phyloP scores from a whole-genome alignment of 2,329 filamentous ascomycete species.

The Penicillium sp. region DNA sequence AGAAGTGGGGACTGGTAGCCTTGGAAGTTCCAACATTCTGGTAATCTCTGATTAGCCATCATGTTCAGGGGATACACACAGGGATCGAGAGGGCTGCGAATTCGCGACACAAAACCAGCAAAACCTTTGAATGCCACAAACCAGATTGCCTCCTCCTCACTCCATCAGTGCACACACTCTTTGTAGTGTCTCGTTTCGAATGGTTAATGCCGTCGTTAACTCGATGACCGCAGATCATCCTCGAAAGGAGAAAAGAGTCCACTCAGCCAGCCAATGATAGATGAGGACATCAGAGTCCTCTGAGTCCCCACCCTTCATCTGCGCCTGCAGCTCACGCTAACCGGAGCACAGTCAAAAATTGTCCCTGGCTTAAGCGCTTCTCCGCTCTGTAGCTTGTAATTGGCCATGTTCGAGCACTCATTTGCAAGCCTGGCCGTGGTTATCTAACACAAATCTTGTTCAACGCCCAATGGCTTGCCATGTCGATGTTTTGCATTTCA shows the following conservation, averaged over 20 bases:
- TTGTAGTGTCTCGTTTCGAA: background rate
- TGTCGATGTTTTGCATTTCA: background rate
- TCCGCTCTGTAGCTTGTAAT: background rate
- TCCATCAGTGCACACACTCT: background rate
- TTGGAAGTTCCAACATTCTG: background rate
- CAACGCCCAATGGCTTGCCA: background rate
- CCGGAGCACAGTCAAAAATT: slow-evolving; percentile 3
- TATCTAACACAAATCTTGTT: background rate
- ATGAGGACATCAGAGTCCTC: background rate
- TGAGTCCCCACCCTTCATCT: background rate
- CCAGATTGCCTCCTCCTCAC: background rate
- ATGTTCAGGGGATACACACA: background rate
- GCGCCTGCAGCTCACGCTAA: slow-evolving; percentile 3
- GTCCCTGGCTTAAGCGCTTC: background rate
- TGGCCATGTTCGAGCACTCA: background rate
- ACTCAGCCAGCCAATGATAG: background rate
- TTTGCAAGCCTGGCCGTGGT: background rate
- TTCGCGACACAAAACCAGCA: background rate
- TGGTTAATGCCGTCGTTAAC: no score
- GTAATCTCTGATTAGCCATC: background rate
- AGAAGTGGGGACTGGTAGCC: background rate
- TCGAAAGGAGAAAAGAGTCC: background rate
- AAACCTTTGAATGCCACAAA: background rate
- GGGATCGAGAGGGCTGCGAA: background rate
- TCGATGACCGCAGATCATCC: slow-evolving; percentile 9